These are phyloP conservation scores for Senna tora DNA, from an alignment of 306 rosid species.

Conservation along the genomic window DNA sequence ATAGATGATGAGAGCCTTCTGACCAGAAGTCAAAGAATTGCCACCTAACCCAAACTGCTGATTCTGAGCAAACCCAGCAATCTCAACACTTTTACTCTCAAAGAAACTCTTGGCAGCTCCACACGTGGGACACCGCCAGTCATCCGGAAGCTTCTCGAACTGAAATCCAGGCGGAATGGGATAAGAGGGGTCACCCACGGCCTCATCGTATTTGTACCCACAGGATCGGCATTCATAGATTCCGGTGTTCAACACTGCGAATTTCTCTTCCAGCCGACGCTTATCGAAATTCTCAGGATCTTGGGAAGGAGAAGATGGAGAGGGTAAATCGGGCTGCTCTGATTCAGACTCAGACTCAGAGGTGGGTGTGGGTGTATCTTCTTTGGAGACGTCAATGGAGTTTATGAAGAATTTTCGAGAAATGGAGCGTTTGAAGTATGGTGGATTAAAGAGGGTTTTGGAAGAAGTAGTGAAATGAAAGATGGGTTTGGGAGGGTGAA, in stretches of 20 bases:
- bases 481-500: slow-evolving; percentile 43
- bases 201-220: slow-evolving; percentile 87
- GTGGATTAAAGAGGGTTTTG: slow-evolving; percentile 34
- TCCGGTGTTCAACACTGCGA: slow-evolving; percentile 87
- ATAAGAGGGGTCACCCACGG: slow-evolving; percentile 81
- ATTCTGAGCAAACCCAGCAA: slow-evolving; percentile 93
- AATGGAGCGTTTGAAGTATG: slow-evolving; percentile 15
- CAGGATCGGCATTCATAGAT: slow-evolving; percentile 95
- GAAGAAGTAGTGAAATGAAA: slow-evolving; percentile 15
- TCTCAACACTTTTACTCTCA: slow-evolving; percentile 85
- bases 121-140: slow-evolving; percentile 95
- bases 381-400: slow-evolving; percentile 81
- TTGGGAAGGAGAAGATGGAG: slow-evolving; percentile 23
- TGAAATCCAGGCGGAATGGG: slow-evolving; percentile 83
- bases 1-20: slow-evolving; percentile 84
- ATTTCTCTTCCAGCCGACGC: slow-evolving; percentile 84
- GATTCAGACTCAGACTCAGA: too few species aligned
- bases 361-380: slow-evolving; percentile 54
- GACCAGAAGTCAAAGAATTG: slow-evolving; percentile 81
- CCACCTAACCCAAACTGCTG: slow-evolving; percentile 96
- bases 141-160: slow-evolving; percentile 81
- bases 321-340: slow-evolving; percentile 39
- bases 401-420: slow-evolving; percentile 38
- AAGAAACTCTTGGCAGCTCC: slow-evolving; percentile 93
- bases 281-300: slow-evolving; percentile 44